phyloP scores from a whole-genome alignment of 2,329 filamentous ascomycete species.

The Aspergillus ochraceoroseus region DNA sequence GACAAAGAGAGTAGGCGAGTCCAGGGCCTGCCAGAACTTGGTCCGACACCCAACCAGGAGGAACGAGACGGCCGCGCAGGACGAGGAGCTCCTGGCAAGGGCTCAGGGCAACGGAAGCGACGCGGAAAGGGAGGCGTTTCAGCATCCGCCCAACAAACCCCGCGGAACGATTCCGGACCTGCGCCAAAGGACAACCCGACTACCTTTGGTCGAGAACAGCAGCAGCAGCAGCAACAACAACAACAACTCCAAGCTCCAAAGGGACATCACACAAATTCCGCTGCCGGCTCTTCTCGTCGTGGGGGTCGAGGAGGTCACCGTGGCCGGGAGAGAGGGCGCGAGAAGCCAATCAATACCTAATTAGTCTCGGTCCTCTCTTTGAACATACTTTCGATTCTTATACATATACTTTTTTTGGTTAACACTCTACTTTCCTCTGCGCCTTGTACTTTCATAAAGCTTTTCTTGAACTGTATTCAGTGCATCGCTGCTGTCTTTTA shows the following conservation, averaged over 20 bases:
- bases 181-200: not conserved
- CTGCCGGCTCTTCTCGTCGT: slow-evolving; percentile 21
- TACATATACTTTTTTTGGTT: no score
- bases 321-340: slow-evolving; percentile 21
- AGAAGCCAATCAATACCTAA: not conserved
- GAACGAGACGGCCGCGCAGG: slow-evolving; percentile 15
- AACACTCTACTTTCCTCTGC: no score
- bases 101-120: slow-evolving; percentile 14
- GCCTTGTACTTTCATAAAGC: no score
- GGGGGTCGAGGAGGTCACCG: slow-evolving; percentile 19
- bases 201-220: slow-evolving; percentile 15
- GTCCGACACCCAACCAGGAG: slow-evolving; percentile 14
- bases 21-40: slow-evolving; percentile 31
- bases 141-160: slow-evolving; percentile 13
- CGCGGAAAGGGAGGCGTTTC: slow-evolving; percentile 13
- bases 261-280: slow-evolving; percentile 14
- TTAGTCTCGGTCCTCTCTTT: no score
- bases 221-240: slow-evolving; percentile 13
- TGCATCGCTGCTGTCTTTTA: no score
- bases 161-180: slow-evolving; percentile 9
- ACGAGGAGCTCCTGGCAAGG: slow-evolving; percentile 13
- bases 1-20: slow-evolving; percentile 39
- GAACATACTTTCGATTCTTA: no score
- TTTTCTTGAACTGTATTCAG: no score
- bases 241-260: slow-evolving; percentile 1